Conservation (phyloP, 495 filamentous ascomycete species). For the Penicillium coprophilum region DNA sequence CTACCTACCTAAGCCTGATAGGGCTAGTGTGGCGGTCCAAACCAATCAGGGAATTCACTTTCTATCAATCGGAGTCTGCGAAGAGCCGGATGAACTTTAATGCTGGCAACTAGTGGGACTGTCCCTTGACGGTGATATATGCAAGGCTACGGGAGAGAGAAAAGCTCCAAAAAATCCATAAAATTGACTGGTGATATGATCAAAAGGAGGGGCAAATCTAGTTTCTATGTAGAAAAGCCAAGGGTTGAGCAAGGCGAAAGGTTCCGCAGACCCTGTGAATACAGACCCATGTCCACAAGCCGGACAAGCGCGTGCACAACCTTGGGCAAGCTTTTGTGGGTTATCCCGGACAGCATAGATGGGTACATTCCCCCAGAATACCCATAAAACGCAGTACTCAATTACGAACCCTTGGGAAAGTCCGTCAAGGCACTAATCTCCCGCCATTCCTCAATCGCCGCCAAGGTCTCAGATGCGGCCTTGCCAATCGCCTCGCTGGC, state of each 20-base stretch:
- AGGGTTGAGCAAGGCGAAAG: conserved; percentile 1
- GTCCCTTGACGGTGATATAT: conserved; percentile 1
- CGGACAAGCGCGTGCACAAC: conserved; percentile 3
- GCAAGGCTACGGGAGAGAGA: conserved; percentile 1
- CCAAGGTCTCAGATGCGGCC: conserved; percentile 4
- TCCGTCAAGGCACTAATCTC: conserved; percentile 10
- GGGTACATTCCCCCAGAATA: too few species aligned
- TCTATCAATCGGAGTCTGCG: too few species aligned
- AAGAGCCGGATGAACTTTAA: background rate
- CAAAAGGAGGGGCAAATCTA: conserved; percentile 1
- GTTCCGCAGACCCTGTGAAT: conserved; percentile 1
- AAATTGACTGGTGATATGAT: conserved; percentile 4
- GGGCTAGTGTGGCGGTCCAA: too few species aligned
- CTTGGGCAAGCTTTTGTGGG: background rate
- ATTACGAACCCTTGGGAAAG: conserved; percentile 5
- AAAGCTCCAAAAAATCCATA: conserved; percentile 2
- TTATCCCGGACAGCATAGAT: conserved; percentile 2
- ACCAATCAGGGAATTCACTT: too few species aligned
- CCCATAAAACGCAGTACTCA: too few species aligned
- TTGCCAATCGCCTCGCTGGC: conserved; percentile 2
- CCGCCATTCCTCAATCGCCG: conserved; percentile 7
- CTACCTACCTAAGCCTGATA: too few species aligned
- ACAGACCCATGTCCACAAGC: conserved; percentile 1
- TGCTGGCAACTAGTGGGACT: background rate
- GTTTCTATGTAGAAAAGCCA: background rate